These are phyloP conservation scores for Suillus hirtellus DNA, from an alignment of 768 basidiomycete species.

Conservation along the genomic window DNA sequence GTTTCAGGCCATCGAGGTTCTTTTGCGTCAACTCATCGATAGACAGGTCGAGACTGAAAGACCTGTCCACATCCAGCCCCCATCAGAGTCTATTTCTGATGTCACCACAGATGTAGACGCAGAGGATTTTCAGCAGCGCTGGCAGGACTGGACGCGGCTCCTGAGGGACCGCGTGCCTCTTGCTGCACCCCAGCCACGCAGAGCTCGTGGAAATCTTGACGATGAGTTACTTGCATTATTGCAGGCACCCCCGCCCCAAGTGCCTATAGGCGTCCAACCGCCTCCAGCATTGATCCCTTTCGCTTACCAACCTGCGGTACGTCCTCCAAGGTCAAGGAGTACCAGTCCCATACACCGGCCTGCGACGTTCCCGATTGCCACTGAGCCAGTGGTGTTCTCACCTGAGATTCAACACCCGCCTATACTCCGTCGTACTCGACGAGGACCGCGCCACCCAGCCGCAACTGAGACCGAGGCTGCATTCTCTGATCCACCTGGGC, in stretches of 20 bases:
- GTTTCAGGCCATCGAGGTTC: slow-evolving; percentile 25
- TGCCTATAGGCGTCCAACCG: slow-evolving; percentile 41
- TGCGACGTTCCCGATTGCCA: slow-evolving; percentile 30
- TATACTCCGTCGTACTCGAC: background rate
- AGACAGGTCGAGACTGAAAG: slow-evolving; percentile 13
- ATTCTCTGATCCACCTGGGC: background rate
- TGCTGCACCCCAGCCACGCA: slow-evolving; percentile 44
- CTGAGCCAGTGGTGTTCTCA: slow-evolving; percentile 19
- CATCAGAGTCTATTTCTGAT: slow-evolving; percentile 32
- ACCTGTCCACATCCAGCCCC: slow-evolving; percentile 14
- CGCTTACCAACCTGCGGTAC: slow-evolving; percentile 49
- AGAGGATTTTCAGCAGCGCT: slow-evolving; percentile 1
- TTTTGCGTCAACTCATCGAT: slow-evolving; percentile 20
- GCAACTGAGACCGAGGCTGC: background rate
- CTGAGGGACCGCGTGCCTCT: slow-evolving; percentile 36
- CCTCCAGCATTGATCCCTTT: slow-evolving; percentile 59
- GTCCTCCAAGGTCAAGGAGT: slow-evolving; percentile 40
- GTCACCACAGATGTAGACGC: slow-evolving; percentile 29
- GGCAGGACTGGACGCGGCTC: slow-evolving; percentile 23
- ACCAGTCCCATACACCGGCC: slow-evolving; percentile 37
- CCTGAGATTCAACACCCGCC: slow-evolving; percentile 21
- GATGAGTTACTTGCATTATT: slow-evolving; percentile 63
- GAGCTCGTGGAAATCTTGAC: slow-evolving; percentile 53
- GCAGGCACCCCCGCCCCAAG: slow-evolving; percentile 42
- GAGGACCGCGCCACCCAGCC: background rate